Conservation (phyloP, 2,329 filamentous ascomycete genomes). For the Nigrospora oryzae region DNA sequence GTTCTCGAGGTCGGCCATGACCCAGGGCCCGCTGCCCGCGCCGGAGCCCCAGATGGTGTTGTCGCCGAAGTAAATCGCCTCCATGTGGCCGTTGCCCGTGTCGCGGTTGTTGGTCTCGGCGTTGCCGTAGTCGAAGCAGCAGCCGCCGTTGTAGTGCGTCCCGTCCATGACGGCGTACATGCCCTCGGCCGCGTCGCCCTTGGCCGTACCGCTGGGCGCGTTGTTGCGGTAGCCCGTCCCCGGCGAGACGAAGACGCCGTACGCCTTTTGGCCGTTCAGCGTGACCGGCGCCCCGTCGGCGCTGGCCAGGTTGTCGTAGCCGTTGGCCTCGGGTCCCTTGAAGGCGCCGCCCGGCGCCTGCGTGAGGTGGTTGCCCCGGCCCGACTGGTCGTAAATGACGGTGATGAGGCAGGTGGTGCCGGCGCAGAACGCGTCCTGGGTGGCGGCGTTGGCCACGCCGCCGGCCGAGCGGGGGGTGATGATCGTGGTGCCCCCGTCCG, state of each 20-base stretch:
- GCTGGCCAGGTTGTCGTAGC: constrained; percentile 51
- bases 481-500: constrained; percentile 35
- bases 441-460: constrained; percentile 51
- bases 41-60: constrained; percentile 47
- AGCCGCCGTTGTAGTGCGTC: constrained; percentile 47
- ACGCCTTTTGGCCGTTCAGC: constrained; percentile 51
- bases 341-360: constrained; percentile 52
- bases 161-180: constrained; percentile 55
- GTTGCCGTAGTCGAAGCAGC: constrained; percentile 52
- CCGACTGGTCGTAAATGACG: constrained; percentile 60
- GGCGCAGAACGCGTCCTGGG: constrained; percentile 54
- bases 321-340: constrained; percentile 43
- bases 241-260: constrained; percentile 54
- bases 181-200: constrained; percentile 45
- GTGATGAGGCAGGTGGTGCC: constrained; percentile 55
- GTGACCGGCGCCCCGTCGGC: constrained; percentile 54
- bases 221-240: constrained; percentile 58
- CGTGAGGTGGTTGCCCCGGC: constrained; percentile 51
- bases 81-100: constrained; percentile 58
- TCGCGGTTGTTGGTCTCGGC: constrained; percentile 42
- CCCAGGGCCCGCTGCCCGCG: constrained; percentile 52
- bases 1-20: constrained; percentile 64
- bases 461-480: constrained; percentile 46
- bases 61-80: constrained; percentile 57
- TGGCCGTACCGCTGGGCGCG: constrained; percentile 39